A percentile compares a stretch with the other conserved stretches of the same genome.
These are phyloP conservation scores for Isatis tinctoria DNA, from an alignment of 345 rosid species.

Conservation along the genomic window DNA sequence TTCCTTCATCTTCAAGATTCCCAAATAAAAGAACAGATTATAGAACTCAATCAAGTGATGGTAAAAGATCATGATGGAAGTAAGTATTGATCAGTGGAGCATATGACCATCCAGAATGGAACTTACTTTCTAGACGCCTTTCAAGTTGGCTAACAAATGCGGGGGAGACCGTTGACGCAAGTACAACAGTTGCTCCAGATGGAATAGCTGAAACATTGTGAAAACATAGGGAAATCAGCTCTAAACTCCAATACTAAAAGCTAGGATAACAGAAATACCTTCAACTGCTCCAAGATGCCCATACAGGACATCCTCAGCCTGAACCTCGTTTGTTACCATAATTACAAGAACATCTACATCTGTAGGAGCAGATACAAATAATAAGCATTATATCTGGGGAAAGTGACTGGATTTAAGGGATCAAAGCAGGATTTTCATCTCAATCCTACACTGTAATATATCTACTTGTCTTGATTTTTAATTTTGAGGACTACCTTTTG, in stretches of 20 bases:
- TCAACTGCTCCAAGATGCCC: constrained; percentile 83
- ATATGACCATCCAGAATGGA: neutral
- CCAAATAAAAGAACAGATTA: constrained; percentile 7
- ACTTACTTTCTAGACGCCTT: constrained; percentile 68
- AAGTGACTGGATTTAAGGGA: neutral
- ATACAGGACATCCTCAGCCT: constrained; percentile 73
- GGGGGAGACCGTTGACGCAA: constrained; percentile 93
- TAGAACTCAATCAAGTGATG: neutral
- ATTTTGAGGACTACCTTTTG: constrained; percentile 54
- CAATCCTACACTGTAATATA: constrained; percentile 2
- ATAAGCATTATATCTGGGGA: neutral
- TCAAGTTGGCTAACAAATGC: constrained; percentile 71
- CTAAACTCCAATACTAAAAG: neutral
- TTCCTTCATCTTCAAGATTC: constrained; percentile 56
- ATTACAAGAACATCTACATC: constrained; percentile 81
- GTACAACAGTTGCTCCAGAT: constrained; percentile 67
- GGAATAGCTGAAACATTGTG: constrained; percentile 54
- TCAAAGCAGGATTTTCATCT: neutral
- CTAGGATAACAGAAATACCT: constrained; percentile 42
- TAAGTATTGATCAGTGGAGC: neutral
- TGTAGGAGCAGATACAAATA: constrained; percentile 28
- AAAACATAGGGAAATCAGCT: constrained; percentile 27
- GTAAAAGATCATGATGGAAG: neutral
- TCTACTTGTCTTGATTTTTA: neutral
- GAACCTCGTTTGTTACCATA: constrained; percentile 94